Evolutionary conservation across 2,329 filamentous ascomycete genomes (phyloP), one percentile per base, ranked within the genome.

Genomic region (Epicoccum sorghinum): DNA sequence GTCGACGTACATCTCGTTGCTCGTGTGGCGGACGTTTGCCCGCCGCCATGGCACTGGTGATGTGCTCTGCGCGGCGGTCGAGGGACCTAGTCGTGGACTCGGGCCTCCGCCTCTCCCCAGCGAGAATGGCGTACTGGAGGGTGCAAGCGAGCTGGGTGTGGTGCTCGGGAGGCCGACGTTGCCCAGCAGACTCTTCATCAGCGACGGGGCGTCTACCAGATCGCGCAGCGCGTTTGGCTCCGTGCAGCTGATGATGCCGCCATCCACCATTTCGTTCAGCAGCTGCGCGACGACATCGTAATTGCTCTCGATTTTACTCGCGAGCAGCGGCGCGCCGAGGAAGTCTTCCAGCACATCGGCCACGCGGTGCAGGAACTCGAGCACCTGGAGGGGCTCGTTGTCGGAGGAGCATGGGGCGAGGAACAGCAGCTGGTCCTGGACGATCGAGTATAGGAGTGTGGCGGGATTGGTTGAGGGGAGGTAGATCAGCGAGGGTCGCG

Each of bases 1-100:
- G 72, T 99, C 95, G 52, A 96, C 93, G 73, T 98, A 98, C 63
- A 99, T 82, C 75, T 99, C 95, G 75, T 98, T 99, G 50, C 90
- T 96, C 4, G 93, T 98, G 74, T 99, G 95, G 13, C 93, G 85
- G 47, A 99, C 95, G 68, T 96, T 96, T 35, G 91, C 86, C 57
- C 92, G 83, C 58, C 95, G 86, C 95, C 95, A 99, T 1, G 93
- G 93, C 36, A 98, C 85, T 2, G 86, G 53, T 71, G 82, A 61
- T 69, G 78, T 53, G 65, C 75, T 61, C 66, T 67, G 74, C 53
- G 59, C 61, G 45, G 60, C 36, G 49, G 58, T 66, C 43, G 60
- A 58, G 4, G 67, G 67, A 0, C 60, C 64, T 18, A 69, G 25
- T 1, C 66, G 42, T 2, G 67, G 68, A 35, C 64, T 67, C 22